Base-by-base conservation (phyloP, 2,329 filamentous ascomycete genomes). In the Hirsutella rhossiliensis region DNA sequence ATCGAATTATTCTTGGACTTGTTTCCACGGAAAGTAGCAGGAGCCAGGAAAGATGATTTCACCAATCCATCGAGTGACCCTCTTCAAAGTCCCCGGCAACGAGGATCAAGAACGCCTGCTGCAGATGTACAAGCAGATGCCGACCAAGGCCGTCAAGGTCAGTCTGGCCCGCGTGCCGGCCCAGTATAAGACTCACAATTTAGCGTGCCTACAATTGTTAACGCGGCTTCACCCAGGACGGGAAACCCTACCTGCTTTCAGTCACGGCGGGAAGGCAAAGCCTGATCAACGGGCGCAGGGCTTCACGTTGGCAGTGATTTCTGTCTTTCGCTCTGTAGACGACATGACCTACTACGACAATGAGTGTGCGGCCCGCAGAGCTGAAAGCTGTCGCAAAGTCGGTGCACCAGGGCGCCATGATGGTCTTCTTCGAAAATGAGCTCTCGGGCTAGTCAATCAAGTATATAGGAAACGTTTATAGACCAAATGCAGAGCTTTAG, bases 341-440 rank as follows among this genome's bases (percentile, higher is more conserved):
- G 78, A 81, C 44, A 76, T 82, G 67, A 63, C 71, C 15, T 82
- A 72, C 53, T 82, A 81, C 54, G 78, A 82, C 51, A 66, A 66
- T 2, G 65, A 58, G 31, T 64, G 61, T 34, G 47, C 51, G 0
- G 58, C 59, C 0, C 62, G 50, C 51, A 1, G 54, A 62, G 29
- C 46, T 65, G 11, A 61, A 56, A 45, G 43, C 36, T 0, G 56
- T 61, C 41, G 61, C 61, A 0, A 61, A 58, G 52, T 49, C 45
- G 2, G 52, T 59, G 4, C 52, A 62, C 9, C 47, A 60, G 36
- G 61, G 59, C 2, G 52, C 69, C 3, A 72, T 75, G 32, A 80
- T 74, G 54, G 76, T 77, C 37, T 73, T 63, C 51, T 72, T 80
- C 8, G 56, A 63, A 45, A 58, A 56, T 39, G 47, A 40, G 20